Evolutionary conservation across 352 stramenopile species (phyloP), one percentile per base, ranked within the genome.

Genomic region (Globisporangium yorkense): DNA sequence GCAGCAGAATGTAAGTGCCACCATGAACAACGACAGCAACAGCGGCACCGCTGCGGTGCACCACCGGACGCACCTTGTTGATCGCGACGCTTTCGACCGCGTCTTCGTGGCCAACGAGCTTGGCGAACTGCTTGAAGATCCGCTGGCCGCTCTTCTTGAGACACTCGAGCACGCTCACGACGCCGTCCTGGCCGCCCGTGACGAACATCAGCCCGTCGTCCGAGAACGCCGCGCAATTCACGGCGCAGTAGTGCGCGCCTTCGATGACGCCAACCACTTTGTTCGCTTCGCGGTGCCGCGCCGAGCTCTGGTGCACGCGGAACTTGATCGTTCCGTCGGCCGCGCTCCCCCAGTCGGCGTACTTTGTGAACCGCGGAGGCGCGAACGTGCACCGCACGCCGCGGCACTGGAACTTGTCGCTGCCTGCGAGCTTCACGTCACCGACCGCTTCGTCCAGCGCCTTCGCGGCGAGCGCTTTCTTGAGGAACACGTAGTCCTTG

Each of bases 401-500:
- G 50, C 77, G 69, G 33, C 75, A 88, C 41, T 82, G 71, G 37
- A 90, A 67, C 49, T 87, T 90, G 54, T 92, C 83, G 35, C 75
- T 72, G 1, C 50, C 5, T 5, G 75, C 57, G 5, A 87, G 24
- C 29, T 76, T 73, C 10, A 90, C 69, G 51, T 89, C 80, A 0
- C 83, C 77, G 18, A 90, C 62, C 0, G 74, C 54, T 2, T 66
- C 65, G 29, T 83, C 77, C 4, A 72, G 52, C 15, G 71, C 50
- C n/a, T 84, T 74, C 0, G 62, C 47, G 3, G 67, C 57, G 0
- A 70, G 61, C 8, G 71, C 58, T 24, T 90, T 90, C 54, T 84
- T 87, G 2, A 92, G 50, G 20, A 88, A 83, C 0, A 88, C 78
- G 16, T 89, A 92, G 31, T 89, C 80, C 39, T 92, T 90, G 5